Evolutionary conservation across 2,329 filamentous ascomycete species (phyloP), one percentile per base, ranked within the genome.

Genomic region (Cadophora sp.): DNA sequence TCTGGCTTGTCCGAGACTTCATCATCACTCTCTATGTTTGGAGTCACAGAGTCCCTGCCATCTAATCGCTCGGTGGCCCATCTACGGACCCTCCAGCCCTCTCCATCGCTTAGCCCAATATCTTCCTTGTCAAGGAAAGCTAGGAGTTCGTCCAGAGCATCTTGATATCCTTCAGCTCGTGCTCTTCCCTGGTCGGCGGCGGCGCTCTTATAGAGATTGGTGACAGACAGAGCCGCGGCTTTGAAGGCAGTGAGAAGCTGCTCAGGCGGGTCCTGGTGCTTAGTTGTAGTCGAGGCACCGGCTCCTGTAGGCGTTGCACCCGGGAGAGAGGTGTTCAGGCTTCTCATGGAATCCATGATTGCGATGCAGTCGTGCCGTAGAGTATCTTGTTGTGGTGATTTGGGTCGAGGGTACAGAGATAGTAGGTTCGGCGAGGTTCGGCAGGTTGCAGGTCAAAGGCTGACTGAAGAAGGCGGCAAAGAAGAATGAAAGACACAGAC

Each of bases 131-230:
- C 94, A 64, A 98, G 82, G 73, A 97, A 97, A 19, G 85, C 81
- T n/a, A 97, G 82, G 5, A 99, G 83, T 73, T 98, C 95, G 72
- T 97, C 93, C 46, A 99, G 83, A 46, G 94, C 97, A 77, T 98
- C 94, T 79, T 97, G 94, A 75, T 97, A 98, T 29, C 96, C 96
- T 48, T 94, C 91, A 62, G 87, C 82, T 61, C 92, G 89, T 58
- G 93, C 89, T 75, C 90, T 90, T 61, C 90, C 85, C 78, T 96
- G 90, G 60, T 92, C 92, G 37, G 89, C 85, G 14, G 92, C 91
- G 3, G 95, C 95, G 48, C 91, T 94, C 81, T 97, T 97, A 83
- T 98, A 98, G 16, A 99, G 89, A 77, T 97, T 97, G 59, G 96
- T 98, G 65, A 98, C 94, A 6, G 94, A 97, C 40, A 97, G 85